Evolutionary conservation across 2,329 filamentous ascomycete species (phyloP).

Genomic region (Ustulina deusta): DNA sequence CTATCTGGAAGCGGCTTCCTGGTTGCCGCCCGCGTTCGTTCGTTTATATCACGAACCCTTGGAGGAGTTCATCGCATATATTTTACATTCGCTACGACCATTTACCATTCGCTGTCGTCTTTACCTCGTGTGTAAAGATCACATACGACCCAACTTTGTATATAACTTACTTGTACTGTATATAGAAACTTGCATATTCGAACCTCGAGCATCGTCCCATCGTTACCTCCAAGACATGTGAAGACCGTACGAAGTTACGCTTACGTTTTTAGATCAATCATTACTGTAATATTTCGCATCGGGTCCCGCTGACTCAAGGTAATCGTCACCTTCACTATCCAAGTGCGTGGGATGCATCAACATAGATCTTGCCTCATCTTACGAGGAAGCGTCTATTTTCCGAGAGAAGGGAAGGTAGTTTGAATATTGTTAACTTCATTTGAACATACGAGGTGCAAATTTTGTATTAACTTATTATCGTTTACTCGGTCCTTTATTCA

Average conservation of each 20-base stretch:
- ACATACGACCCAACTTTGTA: slow-evolving; percentile 18
- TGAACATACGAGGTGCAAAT: background rate
- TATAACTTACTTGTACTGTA: slow-evolving; percentile 36
- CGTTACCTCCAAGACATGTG: background rate
- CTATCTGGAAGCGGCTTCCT: background rate
- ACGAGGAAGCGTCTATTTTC: background rate
- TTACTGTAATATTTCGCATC: background rate
- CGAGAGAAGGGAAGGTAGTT: background rate
- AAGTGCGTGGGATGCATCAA: background rate
- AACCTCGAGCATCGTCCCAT: background rate
- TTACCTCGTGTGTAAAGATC: slow-evolving; percentile 29
- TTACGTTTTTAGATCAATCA: background rate
- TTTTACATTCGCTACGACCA: slow-evolving; percentile 1
- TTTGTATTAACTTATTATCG: background rate
- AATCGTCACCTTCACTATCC: background rate
- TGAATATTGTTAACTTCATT: background rate
- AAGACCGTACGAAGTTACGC: background rate
- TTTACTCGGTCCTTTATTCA: background rate
- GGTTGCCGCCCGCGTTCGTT: slow-evolving; percentile 11
- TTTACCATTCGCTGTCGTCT: background rate
- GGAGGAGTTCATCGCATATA: background rate
- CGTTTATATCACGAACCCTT: background rate
- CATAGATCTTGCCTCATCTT: background rate
- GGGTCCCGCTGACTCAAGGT: too few relatives aligned
- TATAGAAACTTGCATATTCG: slow-evolving; percentile 27